Percentiles rank a stretch among this genome's conserved stretches.
Evolutionary conservation across 2,329 filamentous ascomycete species (phyloP).

Genomic region (Periglandula ipomoeae): DNA sequence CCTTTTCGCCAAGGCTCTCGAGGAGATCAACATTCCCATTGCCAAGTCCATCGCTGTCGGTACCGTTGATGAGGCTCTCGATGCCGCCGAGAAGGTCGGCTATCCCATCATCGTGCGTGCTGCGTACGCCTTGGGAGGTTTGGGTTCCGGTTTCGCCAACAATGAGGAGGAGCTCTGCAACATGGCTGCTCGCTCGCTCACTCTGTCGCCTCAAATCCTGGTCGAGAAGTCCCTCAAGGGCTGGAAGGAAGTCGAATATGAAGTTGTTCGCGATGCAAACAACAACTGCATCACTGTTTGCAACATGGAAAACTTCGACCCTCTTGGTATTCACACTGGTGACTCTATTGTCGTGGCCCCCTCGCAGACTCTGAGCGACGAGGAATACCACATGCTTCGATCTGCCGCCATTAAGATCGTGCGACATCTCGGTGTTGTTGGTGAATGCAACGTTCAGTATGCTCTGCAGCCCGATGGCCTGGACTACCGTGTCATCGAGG

Average conservation of each 20-base stretch:
- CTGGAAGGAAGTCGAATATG: constrained; percentile 99
- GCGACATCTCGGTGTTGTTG: constrained; percentile 90
- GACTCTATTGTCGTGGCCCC: constrained; percentile 98
- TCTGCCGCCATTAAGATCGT: constrained; percentile 97
- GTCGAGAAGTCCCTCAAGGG: constrained; percentile 98
- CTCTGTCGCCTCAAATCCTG: constrained; percentile 88
- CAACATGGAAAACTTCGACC: constrained; percentile 80
- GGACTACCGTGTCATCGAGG: constrained; percentile 97
- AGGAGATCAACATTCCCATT: constrained; percentile 96
- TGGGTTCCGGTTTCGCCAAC: constrained; percentile 92
- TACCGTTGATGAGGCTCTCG: constrained; percentile 84
- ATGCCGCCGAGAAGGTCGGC: constrained; percentile 76
- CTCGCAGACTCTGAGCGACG: constrained; percentile 91
- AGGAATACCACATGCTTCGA: constrained; percentile 99
- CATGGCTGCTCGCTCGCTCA: constrained; percentile 84
- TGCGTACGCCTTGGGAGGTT: constrained; percentile 89
- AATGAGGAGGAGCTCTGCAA: constrained; percentile 90
- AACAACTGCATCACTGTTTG: constrained; percentile 99
- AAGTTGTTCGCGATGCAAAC: constrained; percentile 90
- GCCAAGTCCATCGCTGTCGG: constrained; percentile 90
- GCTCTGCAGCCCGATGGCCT: constrained; percentile 92
- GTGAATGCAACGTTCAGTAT: constrained; percentile 98
- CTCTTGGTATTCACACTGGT: constrained; percentile 93
- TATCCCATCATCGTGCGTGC: constrained; percentile 98
- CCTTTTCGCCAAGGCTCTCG: constrained; percentile 87